These are phyloP conservation scores for Cucumis sativus DNA, from an alignment of 306 rosid genomes.

Conservation along the genomic window Cucumber_9930_V3 NC_026661.2:454001-454500, in stretches of 20 bases:
- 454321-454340: constrained; percentile 98
- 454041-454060: not conserved
- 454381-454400: constrained; percentile 79
- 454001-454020: not conserved
- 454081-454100: not conserved
- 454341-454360: constrained; percentile 51
- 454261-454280: constrained; percentile 6
- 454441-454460: constrained; percentile 25
- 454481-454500: constrained; percentile 15
- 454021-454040: not conserved
- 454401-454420: constrained; percentile 32
- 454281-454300: constrained; percentile 97
- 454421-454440: constrained; percentile 30
- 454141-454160: constrained; percentile 84
- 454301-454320: constrained; percentile 99
- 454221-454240: constrained; percentile 9
- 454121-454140: constrained; percentile 99
- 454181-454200: constrained; percentile 99
- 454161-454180: constrained; percentile 86
- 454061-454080: not conserved
- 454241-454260: not conserved
- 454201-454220: constrained; percentile 32
- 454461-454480: constrained; percentile 31
- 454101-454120: constrained; percentile 19
- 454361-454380: constrained; percentile 32